Evolutionary conservation across 2,329 filamentous ascomycete genomes (phyloP), one percentile per base, ranked within the genome.

Genomic region (Ophiocordyceps robertsii): DNA sequence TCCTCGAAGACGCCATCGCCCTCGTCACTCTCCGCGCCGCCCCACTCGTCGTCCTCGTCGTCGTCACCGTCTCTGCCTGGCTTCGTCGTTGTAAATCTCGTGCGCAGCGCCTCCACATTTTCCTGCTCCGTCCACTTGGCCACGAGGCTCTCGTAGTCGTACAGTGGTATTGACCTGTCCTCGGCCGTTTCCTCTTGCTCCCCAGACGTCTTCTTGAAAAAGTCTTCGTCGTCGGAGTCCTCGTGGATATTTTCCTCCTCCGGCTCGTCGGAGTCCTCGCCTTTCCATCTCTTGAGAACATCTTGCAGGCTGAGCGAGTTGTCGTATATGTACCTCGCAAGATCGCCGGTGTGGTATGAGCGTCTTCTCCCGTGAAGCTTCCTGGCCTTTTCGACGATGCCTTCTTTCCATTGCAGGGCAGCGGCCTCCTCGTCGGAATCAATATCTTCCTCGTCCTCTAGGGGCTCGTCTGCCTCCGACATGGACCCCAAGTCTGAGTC

Each of bases 401-500:
- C 89, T 21, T 84, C 77, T 60, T 98, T 98, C 93, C 93, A 98
- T 37, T 79, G 74, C 19, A 85, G 53, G 3, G 73, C 80, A 3
- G 80, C 82, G 33, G 83, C 81, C 39, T 90, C 86, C 41, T 85
- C 83, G 16, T 75, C 75, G 2, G 69, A 73, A 41, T 65, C 59
- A 38, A 62, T 58, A n/a, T 76, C 74, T n/a, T 76, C 72, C 0
- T 67, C 62, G 17, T 67, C 65, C 0, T 68, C 64, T 11, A 65
- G 67, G 4, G 64, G 67, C 1, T 64, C 65, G 4, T 66, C 65
- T 0, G 61, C 62, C 2, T 67, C 66, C 3, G 86, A 94, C 48
- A 95, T 63, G 4, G 90, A 95, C 7, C 92, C 92, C 5, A 98
- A 72, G 58, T 98, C 93, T 0, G 92, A 98, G 60, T 98, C 93